Evolutionary conservation across 495 filamentous ascomycete species (phyloP), one percentile per base, ranked within the genome.

Genomic region (Penicillium angulare): DNA sequence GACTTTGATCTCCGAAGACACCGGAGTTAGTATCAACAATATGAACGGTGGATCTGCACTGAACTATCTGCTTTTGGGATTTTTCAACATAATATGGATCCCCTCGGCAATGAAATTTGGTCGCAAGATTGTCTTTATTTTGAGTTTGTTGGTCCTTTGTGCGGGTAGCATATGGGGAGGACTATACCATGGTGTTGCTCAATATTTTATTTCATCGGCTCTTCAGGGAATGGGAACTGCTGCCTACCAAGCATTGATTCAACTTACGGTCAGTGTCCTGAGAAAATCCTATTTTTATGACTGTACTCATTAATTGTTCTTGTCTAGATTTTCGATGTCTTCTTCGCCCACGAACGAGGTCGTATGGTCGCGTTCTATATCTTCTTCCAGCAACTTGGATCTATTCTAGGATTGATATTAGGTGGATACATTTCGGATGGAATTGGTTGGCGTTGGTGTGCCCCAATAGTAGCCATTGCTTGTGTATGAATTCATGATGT

Each of bases 71-170:
- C 53, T 69, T 6, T 46, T 69, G 16, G 66, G 66, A 5, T 69
- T 65, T 26, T 59, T 69, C 38, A 69, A 69, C 45, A 62, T 69
- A 16, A 62, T 66, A 48, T 67, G 60, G 64, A 64, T 67, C n/a
- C 64, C 66, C 1, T 53, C 64, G 1, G 66, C 62, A 1, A 67
- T 66, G 61, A 67, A 64, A 16, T 52, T 62, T n/a, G 66, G 66
- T 15, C 61, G 66, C 9, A 66, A 66, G 48, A 60, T 66, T 21
- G 64, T 67, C 13, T 61, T 60, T 31, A 64, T 68, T 12, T 23
- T 62, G 18, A 66, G 59, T 50, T 42, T 65, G 33, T 16, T 61
- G 6, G 40, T 63, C 21, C 55, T 65, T 16, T 35, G 55, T 2
- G 57, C 47, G 7, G 54, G 61, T 10, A 55, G 50, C 33, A 46